Evolutionary conservation across 345 rosid species (phyloP), one percentile per base, ranked within the genome.

Genomic region (Rhizophora apiculata): DNA sequence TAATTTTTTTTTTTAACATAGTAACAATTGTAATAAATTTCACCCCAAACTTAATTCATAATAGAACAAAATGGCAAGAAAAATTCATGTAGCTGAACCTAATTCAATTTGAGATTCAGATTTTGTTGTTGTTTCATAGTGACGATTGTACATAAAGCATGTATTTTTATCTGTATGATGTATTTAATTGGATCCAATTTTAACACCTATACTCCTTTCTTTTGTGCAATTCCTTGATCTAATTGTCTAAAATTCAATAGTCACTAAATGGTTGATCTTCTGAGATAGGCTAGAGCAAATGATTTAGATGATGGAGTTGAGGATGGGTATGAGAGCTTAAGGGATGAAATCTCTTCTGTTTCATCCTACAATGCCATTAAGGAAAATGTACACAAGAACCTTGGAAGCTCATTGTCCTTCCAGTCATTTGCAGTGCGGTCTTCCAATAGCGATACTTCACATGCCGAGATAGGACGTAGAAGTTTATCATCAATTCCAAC

Each of bases 241-340:
- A 20, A 49, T 3, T 5, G 26, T 78, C 67, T 75, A 26, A 9
- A 54, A 64, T 37, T 72, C 19, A 29, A 61, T 27, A 34, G 37
- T 64, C 19, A 65, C 37, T 1, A 34, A 63, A 52, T 31, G 32
- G 30, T 62, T 66, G 62, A 36, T 65, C 37, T 60, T 66, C 56
- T 69, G 61, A 68, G 16, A 73, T 85, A 95, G 99, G 80, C 78
- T 70, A 85, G 89, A 83, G 96, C 84, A 68, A 87, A 85, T 86
- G 96, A 90, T 57, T 64, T 74, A 74, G 79, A 82, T 68, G 91
- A 90, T 56, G 85, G 82, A 70, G 81, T 80, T 65, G 96, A 88
- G 74, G 96, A 92, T 69, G 99, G 91, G 24, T 88, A 90, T 79
- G 96, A 88, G 63, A 95, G 99, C 83, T 88, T 93, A 65, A 86